phyloP scores from a whole-genome alignment of 352 stramenopile species.

The Pythium angustatum region DNA sequence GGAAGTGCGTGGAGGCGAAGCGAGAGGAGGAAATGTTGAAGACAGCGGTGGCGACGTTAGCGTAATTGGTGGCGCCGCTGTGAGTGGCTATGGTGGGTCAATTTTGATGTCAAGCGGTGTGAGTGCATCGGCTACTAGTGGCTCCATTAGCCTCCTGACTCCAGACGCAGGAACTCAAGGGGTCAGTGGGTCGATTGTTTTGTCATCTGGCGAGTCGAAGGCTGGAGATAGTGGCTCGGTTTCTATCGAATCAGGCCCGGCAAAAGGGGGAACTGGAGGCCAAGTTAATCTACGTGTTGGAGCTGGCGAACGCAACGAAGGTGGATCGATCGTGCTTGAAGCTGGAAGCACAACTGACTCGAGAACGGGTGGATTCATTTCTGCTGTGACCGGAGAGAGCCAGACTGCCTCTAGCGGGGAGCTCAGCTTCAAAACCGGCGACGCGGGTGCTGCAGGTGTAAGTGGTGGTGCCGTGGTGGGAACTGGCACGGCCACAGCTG shows the following conservation, averaged over 20 bases:
- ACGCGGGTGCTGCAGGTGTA: slow-evolving; percentile 53
- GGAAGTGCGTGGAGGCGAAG: slow-evolving; percentile 82
- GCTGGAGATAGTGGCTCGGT: slow-evolving; percentile 63
- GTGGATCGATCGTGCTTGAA: slow-evolving; percentile 71
- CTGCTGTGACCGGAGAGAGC: slow-evolving; percentile 58
- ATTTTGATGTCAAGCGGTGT: slow-evolving; percentile 47
- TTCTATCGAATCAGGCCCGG: slow-evolving; percentile 49
- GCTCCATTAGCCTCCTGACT: slow-evolving; percentile 48
- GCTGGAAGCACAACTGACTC: slow-evolving; percentile 72
- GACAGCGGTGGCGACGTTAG: slow-evolving; percentile 89
- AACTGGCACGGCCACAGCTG: slow-evolving; percentile 56
- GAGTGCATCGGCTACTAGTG: slow-evolving; percentile 57
- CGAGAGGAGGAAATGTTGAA: slow-evolving; percentile 79
- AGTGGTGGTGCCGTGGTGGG: slow-evolving; percentile 60
- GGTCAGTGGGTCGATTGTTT: slow-evolving; percentile 45
- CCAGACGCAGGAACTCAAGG: slow-evolving; percentile 48
- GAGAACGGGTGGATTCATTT: slow-evolving; percentile 63
- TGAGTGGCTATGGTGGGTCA: slow-evolving; percentile 67
- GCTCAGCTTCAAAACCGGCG: slow-evolving; percentile 58
- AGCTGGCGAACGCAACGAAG: slow-evolving; percentile 78
- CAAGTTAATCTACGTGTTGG: slow-evolving; percentile 56
- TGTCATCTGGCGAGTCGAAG: slow-evolving; percentile 45
- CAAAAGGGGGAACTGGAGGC: slow-evolving; percentile 52
- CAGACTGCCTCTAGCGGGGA: slow-evolving; percentile 69
- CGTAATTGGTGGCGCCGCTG: slow-evolving; percentile 70